A percentile compares a stretch with the other conserved stretches of the same genome.
Conservation (phyloP, 129 eudicot species). For the Deinandra increscens region DNA sequence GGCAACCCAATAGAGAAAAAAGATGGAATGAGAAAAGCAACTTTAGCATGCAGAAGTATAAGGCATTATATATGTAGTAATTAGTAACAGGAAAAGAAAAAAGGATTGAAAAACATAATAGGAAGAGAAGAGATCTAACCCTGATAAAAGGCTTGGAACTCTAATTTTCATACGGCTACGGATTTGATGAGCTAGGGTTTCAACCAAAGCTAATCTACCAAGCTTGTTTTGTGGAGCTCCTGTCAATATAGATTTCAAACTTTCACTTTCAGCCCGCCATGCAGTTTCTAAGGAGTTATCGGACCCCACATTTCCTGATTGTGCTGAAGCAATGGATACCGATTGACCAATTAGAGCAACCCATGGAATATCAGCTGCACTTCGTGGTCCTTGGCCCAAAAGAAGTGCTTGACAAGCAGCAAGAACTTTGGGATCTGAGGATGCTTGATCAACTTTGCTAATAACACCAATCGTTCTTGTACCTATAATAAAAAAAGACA, state of each 20-base stretch:
- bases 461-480: slow-evolving; percentile 95
- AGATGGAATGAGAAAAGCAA: background rate
- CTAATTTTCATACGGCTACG: slow-evolving; percentile 91
- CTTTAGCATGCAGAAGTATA: too few species aligned
- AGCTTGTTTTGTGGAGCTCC: slow-evolving; percentile 97
- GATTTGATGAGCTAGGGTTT: slow-evolving; percentile 83
- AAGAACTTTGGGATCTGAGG: slow-evolving; percentile 89
- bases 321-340: slow-evolving; percentile 90
- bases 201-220: slow-evolving; percentile 95
- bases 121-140: slow-evolving; percentile 47
- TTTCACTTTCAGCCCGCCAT: slow-evolving; percentile 97
- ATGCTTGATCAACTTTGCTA: slow-evolving; percentile 94
- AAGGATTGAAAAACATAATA: background rate
- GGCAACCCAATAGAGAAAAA: slow-evolving; percentile 1
- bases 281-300: slow-evolving; percentile 94
- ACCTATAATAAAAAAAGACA: slow-evolving; percentile 39
- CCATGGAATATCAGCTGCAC: slow-evolving; percentile 95
- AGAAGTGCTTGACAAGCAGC: slow-evolving; percentile 98
- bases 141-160: slow-evolving; percentile 90
- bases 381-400: slow-evolving; percentile 89
- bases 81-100: background rate
- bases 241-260: slow-evolving; percentile 80
- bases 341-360: slow-evolving; percentile 96
- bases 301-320: slow-evolving; percentile 80
- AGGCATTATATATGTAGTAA: background rate